Evolutionary conservation across 371 early-diverging fungal genomes (phyloP).

Genomic region (Thermomucor indicae-seudaticae): DNA sequence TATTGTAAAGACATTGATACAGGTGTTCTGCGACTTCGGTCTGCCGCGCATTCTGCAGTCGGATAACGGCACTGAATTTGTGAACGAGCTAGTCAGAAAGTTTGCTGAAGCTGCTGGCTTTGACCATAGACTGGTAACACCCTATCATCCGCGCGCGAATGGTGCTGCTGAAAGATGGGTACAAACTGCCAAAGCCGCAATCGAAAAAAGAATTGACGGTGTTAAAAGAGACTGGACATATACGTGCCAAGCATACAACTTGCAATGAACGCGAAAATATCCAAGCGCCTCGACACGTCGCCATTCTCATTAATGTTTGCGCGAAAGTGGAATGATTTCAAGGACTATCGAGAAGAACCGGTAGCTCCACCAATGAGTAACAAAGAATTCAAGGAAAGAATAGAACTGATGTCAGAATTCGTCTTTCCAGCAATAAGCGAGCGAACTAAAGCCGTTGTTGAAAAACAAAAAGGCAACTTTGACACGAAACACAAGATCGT

Average conservation of each 20-base stretch:
- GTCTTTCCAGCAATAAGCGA: conserved; percentile 10
- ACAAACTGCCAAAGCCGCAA: conserved; percentile 3
- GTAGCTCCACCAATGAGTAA: too few species aligned
- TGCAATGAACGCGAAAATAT: conserved; percentile 1
- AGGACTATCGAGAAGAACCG: too few species aligned
- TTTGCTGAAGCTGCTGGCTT: background rate
- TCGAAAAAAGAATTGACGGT: conserved; percentile 10
- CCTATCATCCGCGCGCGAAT: conserved; percentile 24
- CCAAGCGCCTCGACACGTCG: background rate
- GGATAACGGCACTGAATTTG: conserved; percentile 21
- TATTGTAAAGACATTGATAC: conserved; percentile 4
- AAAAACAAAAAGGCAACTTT: too few species aligned
- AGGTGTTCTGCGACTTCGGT: conserved; percentile 15
- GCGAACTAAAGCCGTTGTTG: background rate
- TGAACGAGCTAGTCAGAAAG: conserved; percentile 4
- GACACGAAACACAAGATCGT: conserved; percentile 1
- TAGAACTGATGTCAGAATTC: conserved; percentile 4
- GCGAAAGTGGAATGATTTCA: conserved; percentile 4
- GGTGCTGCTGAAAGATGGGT: conserved; percentile 19
- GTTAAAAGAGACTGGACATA: conserved; percentile 13
- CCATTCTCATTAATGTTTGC: conserved; percentile 17
- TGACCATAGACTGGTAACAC: conserved; percentile 2
- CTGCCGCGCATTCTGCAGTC: conserved; percentile 14
- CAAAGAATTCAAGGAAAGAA: background rate
- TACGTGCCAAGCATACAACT: conserved; percentile 18